Evolutionary conservation across 306 rosid species (phyloP).

Genomic region (Trifolium pratense): DNA sequence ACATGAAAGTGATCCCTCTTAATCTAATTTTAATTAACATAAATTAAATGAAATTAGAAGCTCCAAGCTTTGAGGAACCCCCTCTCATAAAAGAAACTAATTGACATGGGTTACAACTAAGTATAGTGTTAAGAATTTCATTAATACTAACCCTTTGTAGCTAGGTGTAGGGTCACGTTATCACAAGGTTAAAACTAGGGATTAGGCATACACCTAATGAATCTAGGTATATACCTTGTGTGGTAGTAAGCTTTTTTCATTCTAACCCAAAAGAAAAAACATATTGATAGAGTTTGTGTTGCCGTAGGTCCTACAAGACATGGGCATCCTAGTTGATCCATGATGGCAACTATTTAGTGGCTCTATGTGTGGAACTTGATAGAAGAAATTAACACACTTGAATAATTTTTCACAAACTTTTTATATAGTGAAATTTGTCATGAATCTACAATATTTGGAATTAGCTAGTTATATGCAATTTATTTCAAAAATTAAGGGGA

Average conservation of each 20-base stretch:
- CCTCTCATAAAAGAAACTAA: not conserved
- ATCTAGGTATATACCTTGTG: not conserved
- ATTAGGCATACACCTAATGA: conserved; percentile 29
- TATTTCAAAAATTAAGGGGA: no score
- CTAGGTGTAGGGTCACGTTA: conserved; percentile 13
- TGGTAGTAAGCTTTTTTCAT: not conserved
- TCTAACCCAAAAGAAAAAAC: not conserved
- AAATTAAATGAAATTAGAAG: not conserved
- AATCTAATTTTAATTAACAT: no score
- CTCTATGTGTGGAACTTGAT: conserved; percentile 40
- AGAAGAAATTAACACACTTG: conserved; percentile 32
- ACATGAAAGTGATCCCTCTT: no score
- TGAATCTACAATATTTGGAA: conserved; percentile 27
- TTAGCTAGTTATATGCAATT: not conserved
- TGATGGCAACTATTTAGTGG: conserved; percentile 40
- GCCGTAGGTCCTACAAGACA: conserved; percentile 52
- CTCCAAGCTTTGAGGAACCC: not conserved
- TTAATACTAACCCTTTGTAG: conserved; percentile 5
- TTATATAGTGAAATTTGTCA: conserved; percentile 20
- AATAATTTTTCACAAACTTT: conserved; percentile 10
- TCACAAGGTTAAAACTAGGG: conserved; percentile 6
- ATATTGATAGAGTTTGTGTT: conserved; percentile 35
- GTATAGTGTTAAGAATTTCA: conserved; percentile 7
- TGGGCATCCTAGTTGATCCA: conserved; percentile 46
- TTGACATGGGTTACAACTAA: not conserved